Base-by-base conservation (phyloP, 805 yeast species). In the Blastobotrys chiropterorum region DNA sequence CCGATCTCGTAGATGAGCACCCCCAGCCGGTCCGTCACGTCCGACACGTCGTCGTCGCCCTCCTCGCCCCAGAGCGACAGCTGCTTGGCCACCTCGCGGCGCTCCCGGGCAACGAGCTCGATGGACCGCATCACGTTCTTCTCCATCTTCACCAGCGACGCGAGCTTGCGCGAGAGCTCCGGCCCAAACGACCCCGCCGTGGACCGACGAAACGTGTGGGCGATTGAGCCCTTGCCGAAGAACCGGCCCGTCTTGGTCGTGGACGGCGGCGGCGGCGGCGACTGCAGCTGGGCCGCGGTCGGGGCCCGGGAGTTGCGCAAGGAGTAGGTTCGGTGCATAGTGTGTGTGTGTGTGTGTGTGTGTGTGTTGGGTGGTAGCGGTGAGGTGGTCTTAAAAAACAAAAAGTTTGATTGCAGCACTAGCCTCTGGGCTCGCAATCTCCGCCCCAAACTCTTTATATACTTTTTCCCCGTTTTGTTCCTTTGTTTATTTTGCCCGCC, bases 271-370 rank as follows among this genome's bases (percentile, higher is more conserved):
- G 98, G 98, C 51, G 95, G 92, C 34, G 98, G 97, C 48, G 86
- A 79, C 69, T 85, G 90, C 72, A 92, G 73, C 74, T 92, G 97
- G 60, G 96, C 81, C 55, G 98, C 98, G 53, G 99, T 90, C 56
- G 99, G 99, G 40, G 97, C 98, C 73, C 96, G 86, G 52, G 85
- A 71, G 63, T 90, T 83, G 81, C 99, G 90, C 73, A 92, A 79
- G 38, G 99, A 92, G 75, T 94, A 94, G 48, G 99, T 92, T 84
- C 97, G 86, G 80, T 92, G 97, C 99, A 94, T 94, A 26, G 5
- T 26, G 11, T 51, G 51, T 62, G 31, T 13, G 16, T 2, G 45
- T 42, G 8, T 3, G 5, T n/a, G 20, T 42, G 6, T 17, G 3
- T 13, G 16, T 19, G 7, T 13, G 16, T 42, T 21, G n/a, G n/a